These are phyloP conservation scores for Ophiostoma himal-ulmi DNA, from an alignment of 2,329 filamentous ascomycete genomes.

Conservation along the genomic window DNA sequence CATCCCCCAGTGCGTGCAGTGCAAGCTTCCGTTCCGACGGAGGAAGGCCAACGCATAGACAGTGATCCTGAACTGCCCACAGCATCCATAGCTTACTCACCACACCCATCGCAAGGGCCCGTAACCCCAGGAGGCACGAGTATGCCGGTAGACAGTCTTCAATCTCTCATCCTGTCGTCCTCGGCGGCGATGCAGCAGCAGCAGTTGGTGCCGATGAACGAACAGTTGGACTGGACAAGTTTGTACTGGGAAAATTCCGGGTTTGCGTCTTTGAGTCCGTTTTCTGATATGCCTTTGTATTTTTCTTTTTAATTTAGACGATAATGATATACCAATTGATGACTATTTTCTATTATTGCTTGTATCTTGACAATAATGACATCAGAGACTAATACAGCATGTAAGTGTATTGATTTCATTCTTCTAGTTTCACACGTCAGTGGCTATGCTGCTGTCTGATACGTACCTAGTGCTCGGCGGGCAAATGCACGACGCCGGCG, in stretches of 20 bases:
- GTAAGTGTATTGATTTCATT: too few relatives aligned
- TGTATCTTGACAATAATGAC: too few relatives aligned
- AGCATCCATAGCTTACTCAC: not conserved
- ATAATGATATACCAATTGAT: not conserved
- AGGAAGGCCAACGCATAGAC: too few relatives aligned
- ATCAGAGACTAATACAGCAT: not conserved
- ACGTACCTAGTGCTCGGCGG: not conserved
- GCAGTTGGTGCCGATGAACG: slow-evolving; percentile 19
- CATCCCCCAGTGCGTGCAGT: not conserved
- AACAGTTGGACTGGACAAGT: slow-evolving; percentile 24
- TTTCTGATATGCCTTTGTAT: slow-evolving; percentile 24
- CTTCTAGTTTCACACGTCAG: not conserved
- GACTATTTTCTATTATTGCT: too few relatives aligned
- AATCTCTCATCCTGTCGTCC: not conserved
- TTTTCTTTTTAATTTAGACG: slow-evolving; percentile 11
- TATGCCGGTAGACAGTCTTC: not conserved
- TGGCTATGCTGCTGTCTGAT: not conserved
- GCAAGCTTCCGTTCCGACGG: not conserved
- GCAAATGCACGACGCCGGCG: not conserved
- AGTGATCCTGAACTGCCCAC: not conserved
- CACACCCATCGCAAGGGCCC: not conserved
- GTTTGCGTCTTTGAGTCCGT: slow-evolving; percentile 22
- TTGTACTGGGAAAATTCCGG: slow-evolving; percentile 24
- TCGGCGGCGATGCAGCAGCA: slow-evolving; percentile 11
- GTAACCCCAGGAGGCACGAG: not conserved